Conservation (phyloP, 164 flowering plant species). For the Umbilicus rupestris region DNA sequence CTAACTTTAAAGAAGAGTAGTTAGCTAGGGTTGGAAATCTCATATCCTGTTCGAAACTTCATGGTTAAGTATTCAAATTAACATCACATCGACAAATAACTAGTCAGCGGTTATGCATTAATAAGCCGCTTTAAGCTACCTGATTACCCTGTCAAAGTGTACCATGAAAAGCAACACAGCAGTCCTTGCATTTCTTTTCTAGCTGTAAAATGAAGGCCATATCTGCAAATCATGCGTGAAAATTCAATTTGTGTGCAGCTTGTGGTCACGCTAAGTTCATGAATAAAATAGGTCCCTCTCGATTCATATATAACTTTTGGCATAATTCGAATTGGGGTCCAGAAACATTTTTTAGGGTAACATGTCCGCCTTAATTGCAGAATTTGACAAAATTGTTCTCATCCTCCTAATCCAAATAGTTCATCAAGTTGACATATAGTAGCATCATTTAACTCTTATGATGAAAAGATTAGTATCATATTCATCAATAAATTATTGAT, state of each 20-base stretch:
- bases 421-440: neutral
- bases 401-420: neutral
- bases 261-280: slow-evolving; percentile 1
- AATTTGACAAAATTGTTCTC: neutral
- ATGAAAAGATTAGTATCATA: too few relatives aligned
- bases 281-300: neutral
- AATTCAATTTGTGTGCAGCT: neutral
- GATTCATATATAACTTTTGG: neutral
- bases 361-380: neutral
- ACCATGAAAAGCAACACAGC: too few relatives aligned
- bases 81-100: neutral
- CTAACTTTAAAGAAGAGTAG: too few relatives aligned
- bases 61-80: neutral
- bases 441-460: neutral
- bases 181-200: neutral
- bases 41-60: neutral
- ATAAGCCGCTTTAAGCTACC: too few relatives aligned
- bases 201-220: neutral
- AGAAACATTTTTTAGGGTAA: neutral
- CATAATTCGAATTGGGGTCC: neutral
- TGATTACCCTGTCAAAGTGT: too few relatives aligned
- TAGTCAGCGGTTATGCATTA: too few relatives aligned
- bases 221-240: neutral
- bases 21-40: neutral
- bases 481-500: too few relatives aligned